phyloP scores from a whole-genome alignment of 1,284 basidiomycete species.

The Ustilago bromivora region DNA sequence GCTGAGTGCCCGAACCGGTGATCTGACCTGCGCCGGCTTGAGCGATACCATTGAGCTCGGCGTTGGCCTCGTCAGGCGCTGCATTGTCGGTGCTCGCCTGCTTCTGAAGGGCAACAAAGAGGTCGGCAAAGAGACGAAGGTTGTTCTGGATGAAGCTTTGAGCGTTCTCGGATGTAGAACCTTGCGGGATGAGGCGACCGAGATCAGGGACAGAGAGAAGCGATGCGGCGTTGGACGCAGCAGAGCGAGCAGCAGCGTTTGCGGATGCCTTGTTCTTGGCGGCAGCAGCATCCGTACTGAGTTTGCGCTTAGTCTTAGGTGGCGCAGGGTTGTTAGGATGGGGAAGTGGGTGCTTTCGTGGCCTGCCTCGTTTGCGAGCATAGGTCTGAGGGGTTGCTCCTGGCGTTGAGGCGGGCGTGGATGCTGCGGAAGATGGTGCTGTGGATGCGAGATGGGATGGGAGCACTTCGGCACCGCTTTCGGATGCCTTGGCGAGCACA shows the following conservation, averaged over 20 bases:
- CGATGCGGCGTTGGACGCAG: conserved; percentile 28
- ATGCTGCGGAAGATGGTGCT: conserved; percentile 30
- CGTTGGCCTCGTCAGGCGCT: conserved; percentile 11
- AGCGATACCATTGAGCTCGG: background rate
- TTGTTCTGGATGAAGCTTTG: conserved; percentile 47
- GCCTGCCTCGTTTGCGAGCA: conserved; percentile 37
- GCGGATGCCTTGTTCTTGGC: conserved; percentile 23
- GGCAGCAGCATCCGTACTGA: conserved; percentile 23
- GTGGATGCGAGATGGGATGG: conserved; percentile 3
- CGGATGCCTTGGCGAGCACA: background rate
- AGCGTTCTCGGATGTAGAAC: conserved; percentile 35
- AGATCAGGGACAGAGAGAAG: conserved; percentile 48
- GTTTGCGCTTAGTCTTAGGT: conserved; percentile 34
- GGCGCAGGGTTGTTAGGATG: conserved; percentile 32
- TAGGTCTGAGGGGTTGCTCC: conserved; percentile 31
- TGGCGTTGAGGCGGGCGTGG: conserved; percentile 35
- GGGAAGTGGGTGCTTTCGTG: conserved; percentile 47
- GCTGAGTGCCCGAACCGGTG: background rate
- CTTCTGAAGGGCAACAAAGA: conserved; percentile 53
- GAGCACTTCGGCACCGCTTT: background rate
- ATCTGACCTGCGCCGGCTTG: background rate
- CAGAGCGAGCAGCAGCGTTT: conserved; percentile 34
- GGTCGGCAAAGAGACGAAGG: conserved; percentile 44
- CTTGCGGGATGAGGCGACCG: conserved; percentile 47
- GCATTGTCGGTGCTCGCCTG: conserved; percentile 34